Conservation (phyloP, 2,329 filamentous ascomycete genomes). For the Alternaria sp. region DNA sequence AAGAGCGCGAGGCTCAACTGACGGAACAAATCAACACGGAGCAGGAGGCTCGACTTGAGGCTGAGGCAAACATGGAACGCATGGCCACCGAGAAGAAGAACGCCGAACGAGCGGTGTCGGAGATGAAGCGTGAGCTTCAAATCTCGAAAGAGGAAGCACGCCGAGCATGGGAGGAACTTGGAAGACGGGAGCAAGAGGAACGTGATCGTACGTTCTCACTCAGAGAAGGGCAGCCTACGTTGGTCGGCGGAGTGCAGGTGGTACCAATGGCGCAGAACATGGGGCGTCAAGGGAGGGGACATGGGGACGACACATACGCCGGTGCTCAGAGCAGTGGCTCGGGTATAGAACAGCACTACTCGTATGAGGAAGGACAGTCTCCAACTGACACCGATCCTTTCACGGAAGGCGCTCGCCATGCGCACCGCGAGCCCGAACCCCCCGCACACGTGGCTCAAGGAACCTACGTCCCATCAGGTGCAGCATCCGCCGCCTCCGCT, state of each 20-base stretch:
- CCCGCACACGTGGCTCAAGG: conserved; percentile 39
- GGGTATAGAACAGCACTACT: conserved; percentile 53
- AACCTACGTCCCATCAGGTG: conserved; percentile 44
- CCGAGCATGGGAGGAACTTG: conserved; percentile 95
- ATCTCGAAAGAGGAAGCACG: conserved; percentile 97
- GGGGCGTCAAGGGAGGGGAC: conserved; percentile 48
- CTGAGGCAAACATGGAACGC: conserved; percentile 69
- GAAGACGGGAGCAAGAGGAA: conserved; percentile 90
- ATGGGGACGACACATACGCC: conserved; percentile 41
- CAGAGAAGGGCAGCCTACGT: conserved; percentile 83
- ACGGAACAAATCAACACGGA: conserved; percentile 73
- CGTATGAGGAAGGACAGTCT: conserved; percentile 58
- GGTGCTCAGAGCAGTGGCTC: conserved; percentile 41
- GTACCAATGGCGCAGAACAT: conserved; percentile 85
- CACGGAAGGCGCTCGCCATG: conserved; percentile 53
- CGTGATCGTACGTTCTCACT: conserved; percentile 85
- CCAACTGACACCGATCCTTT: conserved; percentile 69
- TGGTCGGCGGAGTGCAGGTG: conserved; percentile 92
- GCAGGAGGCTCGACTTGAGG: conserved; percentile 70
- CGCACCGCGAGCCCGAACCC: conserved; percentile 40
- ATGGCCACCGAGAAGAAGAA: conserved; percentile 72
- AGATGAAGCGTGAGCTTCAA: conserved; percentile 89
- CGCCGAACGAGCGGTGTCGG: conserved; percentile 78
- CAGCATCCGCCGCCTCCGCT: conserved; percentile 23
- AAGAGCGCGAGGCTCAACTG: conserved; percentile 82